phyloP scores from a whole-genome alignment of 805 yeast genomes.

The Barnettozyma sp. region DNA sequence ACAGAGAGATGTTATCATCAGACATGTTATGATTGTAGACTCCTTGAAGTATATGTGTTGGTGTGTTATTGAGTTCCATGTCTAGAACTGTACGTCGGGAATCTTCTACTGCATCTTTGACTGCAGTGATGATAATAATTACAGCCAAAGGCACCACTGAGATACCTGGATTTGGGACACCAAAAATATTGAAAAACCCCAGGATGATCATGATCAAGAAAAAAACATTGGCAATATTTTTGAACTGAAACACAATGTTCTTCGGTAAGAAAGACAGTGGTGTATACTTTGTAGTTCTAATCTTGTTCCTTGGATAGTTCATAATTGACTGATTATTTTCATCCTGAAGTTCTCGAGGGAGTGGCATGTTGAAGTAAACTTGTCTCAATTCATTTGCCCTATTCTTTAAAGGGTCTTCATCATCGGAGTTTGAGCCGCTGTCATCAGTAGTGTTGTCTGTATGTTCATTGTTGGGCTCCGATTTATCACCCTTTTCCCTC shows the following conservation, averaged over 20 bases:
- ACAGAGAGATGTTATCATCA: slow-evolving; percentile 44
- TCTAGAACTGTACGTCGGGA: slow-evolving; percentile 67
- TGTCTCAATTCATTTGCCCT: slow-evolving; percentile 31
- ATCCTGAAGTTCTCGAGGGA: slow-evolving; percentile 9
- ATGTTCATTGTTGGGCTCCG: slow-evolving; percentile 30
- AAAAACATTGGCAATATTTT: slow-evolving; percentile 84
- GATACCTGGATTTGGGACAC: slow-evolving; percentile 72
- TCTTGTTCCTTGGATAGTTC: slow-evolving; percentile 48
- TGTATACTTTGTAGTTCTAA: slow-evolving; percentile 92
- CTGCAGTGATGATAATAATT: slow-evolving; percentile 65
- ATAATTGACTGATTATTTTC: slow-evolving; percentile 9
- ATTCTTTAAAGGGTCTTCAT: slow-evolving; percentile 27
- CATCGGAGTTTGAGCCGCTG: slow-evolving; percentile 26
- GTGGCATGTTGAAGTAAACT: slow-evolving; percentile 11
- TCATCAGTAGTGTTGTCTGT: slow-evolving; percentile 2
- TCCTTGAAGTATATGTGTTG: slow-evolving; percentile 56
- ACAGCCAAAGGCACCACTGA: slow-evolving; percentile 76
- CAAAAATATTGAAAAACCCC: slow-evolving; percentile 72
- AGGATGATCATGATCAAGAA: slow-evolving; percentile 73
- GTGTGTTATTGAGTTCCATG: slow-evolving; percentile 68
- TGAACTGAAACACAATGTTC: slow-evolving; percentile 72
- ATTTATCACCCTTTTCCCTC: slow-evolving; percentile 25
- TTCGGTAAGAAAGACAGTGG: slow-evolving; percentile 86
- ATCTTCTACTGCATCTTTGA: slow-evolving; percentile 78
- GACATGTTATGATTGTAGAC: slow-evolving; percentile 52